Evolutionary conservation across 1,284 basidiomycete species (phyloP).

Genomic region (Peniophora sp.): DNA sequence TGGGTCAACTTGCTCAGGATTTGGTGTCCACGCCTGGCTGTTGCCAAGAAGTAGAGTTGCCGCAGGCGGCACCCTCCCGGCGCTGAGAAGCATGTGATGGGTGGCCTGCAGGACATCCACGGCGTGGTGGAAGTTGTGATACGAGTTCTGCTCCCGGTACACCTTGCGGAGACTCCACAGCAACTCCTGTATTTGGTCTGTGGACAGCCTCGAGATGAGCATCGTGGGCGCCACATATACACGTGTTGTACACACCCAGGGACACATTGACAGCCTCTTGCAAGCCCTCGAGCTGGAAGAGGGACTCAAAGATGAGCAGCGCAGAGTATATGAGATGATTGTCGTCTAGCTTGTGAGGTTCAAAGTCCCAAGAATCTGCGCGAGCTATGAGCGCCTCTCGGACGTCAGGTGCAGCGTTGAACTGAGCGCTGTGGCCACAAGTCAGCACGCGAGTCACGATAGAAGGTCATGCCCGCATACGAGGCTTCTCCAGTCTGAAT

Average conservation of each 20-base stretch:
- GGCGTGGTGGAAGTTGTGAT: slow-evolving; percentile 95
- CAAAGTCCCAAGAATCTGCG: slow-evolving; percentile 80
- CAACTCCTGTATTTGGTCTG: slow-evolving; percentile 68
- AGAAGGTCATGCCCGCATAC: slow-evolving; percentile 12
- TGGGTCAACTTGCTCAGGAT: slow-evolving; percentile 31
- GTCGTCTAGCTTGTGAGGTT: slow-evolving; percentile 73
- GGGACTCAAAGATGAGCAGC: slow-evolving; percentile 67
- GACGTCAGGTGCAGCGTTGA: slow-evolving; percentile 22
- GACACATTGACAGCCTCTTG: slow-evolving; percentile 55
- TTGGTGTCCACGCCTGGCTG: slow-evolving; percentile 39
- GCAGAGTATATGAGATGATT: slow-evolving; percentile 79
- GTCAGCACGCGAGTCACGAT: background rate
- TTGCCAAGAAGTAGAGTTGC: slow-evolving; percentile 40
- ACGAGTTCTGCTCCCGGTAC: slow-evolving; percentile 85
- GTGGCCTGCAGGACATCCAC: slow-evolving; percentile 91
- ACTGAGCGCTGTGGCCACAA: slow-evolving; percentile 18
- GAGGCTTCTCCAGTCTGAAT: slow-evolving; percentile 36
- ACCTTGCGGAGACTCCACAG: slow-evolving; percentile 78
- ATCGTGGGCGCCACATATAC: slow-evolving; percentile 6
- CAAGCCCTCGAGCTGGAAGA: slow-evolving; percentile 72
- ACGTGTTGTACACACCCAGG: slow-evolving; percentile 46
- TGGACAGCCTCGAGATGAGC: slow-evolving; percentile 3
- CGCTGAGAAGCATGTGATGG: slow-evolving; percentile 73
- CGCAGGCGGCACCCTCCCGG: slow-evolving; percentile 75
- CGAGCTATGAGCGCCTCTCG: slow-evolving; percentile 53